phyloP scores from a whole-genome alignment of 2,329 filamentous ascomycete genomes.

The Alternaria incomplexa region DNA sequence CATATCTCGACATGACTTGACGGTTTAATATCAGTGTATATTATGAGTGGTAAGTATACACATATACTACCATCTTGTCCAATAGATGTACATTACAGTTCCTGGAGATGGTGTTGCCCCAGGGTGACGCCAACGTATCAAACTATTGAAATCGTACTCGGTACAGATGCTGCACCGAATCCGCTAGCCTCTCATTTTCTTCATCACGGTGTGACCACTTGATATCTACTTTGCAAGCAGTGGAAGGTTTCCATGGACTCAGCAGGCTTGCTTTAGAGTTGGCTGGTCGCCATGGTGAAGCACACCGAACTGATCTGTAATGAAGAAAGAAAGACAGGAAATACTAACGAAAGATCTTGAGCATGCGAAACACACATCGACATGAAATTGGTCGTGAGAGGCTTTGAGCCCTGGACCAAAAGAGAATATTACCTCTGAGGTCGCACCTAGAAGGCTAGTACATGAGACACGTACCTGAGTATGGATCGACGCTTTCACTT shows the following conservation, averaged over 20 bases:
- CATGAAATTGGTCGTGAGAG: not conserved
- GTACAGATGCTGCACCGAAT: not conserved
- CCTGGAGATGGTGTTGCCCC: not conserved
- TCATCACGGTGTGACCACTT: not conserved
- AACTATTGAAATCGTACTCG: not conserved
- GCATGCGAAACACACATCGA: not conserved
- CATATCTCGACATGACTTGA: not conserved
- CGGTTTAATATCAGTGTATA: too few species aligned
- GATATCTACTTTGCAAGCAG: not conserved
- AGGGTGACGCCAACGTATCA: not conserved
- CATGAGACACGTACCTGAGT: too few species aligned
- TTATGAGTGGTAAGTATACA: not conserved
- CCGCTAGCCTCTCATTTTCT: not conserved
- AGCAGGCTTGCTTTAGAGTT: slow-evolving; percentile 1
- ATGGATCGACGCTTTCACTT: too few species aligned
- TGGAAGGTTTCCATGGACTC: not conserved
- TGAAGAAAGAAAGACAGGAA: not conserved
- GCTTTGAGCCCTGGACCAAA: too few species aligned
- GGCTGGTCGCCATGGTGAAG: not conserved
- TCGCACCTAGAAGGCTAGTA: too few species aligned
- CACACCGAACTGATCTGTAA: not conserved
- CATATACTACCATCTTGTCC: not conserved
- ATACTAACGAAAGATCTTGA: not conserved
- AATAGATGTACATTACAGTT: not conserved
- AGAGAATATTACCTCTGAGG: too few species aligned